phyloP scores from a whole-genome alignment of 2,329 filamentous ascomycete genomes.

The Beauveria bassiana region DNA sequence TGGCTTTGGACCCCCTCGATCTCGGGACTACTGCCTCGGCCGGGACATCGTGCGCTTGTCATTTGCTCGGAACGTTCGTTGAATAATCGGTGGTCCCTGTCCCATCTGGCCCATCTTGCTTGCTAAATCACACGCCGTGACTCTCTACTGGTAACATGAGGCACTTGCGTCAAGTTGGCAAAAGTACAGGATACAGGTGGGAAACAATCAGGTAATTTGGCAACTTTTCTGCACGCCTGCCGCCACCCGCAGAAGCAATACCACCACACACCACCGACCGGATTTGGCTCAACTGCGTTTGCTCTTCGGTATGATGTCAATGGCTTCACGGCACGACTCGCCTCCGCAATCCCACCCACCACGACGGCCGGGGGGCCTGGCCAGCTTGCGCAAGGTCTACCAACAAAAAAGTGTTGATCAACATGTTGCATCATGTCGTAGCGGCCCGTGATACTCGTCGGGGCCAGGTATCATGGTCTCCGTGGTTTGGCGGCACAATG shows the following conservation, averaged over 20 bases:
- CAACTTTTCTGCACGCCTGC: not conserved
- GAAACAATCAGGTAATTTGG: not conserved
- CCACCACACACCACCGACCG: not conserved
- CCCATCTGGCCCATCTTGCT: not conserved
- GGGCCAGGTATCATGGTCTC: not conserved
- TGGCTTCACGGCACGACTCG: not conserved
- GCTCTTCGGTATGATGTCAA: constrained; percentile 6
- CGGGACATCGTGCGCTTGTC: not conserved
- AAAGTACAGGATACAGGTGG: not conserved
- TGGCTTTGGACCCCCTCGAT: not conserved
- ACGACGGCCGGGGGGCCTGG: not conserved
- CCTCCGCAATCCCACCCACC: not conserved
- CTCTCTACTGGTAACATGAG: too few relatives aligned
- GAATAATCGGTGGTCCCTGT: not conserved
- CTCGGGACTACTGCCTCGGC: not conserved
- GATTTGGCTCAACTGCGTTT: not conserved
- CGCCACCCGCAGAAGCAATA: not conserved
- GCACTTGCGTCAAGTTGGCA: too few relatives aligned
- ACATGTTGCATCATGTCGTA: not conserved
- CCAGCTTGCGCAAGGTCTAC: not conserved
- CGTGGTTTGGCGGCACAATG: not conserved
- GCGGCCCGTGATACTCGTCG: not conserved
- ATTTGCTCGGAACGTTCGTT: not conserved
- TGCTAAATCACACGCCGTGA: too few relatives aligned
- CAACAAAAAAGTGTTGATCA: not conserved